phyloP scores from a whole-genome alignment of 2,329 filamentous ascomycete species.

The Cercospora sp. region DNA sequence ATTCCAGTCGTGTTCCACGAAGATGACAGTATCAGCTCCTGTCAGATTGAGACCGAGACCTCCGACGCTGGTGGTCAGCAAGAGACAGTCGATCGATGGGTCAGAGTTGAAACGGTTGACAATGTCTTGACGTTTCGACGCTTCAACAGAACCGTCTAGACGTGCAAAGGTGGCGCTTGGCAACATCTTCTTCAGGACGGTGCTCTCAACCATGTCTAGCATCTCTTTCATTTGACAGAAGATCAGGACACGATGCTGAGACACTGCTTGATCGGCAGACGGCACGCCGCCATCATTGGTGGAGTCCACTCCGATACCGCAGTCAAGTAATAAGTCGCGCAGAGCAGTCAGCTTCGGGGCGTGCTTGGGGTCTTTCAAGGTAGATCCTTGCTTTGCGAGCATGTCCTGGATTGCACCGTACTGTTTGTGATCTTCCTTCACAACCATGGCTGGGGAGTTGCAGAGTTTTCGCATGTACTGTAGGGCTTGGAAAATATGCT shows the following conservation, averaged over 20 bases:
- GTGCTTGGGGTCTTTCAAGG: slow-evolving; percentile 79
- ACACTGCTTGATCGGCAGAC: slow-evolving; percentile 74
- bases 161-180: slow-evolving; percentile 89
- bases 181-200: slow-evolving; percentile 86
- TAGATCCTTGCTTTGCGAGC: slow-evolving; percentile 75
- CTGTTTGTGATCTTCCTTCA: slow-evolving; percentile 88
- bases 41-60: slow-evolving; percentile 93
- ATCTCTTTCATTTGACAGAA: slow-evolving; percentile 99
- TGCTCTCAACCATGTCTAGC: slow-evolving; percentile 97
- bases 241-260: slow-evolving; percentile 89
- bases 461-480: slow-evolving; percentile 99
- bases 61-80: slow-evolving; percentile 92
- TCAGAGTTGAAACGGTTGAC: slow-evolving; percentile 99
- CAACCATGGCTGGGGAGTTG: slow-evolving; percentile 93
- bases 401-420: slow-evolving; percentile 85
- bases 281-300: slow-evolving; percentile 48
- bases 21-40: slow-evolving; percentile 96
- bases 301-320: slow-evolving; percentile 78
- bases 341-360: slow-evolving; percentile 91
- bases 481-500: slow-evolving; percentile 97
- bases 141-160: slow-evolving; percentile 91
- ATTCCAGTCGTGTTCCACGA: slow-evolving; percentile 99
- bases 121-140: slow-evolving; percentile 91
- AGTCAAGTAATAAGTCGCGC: slow-evolving; percentile 93
- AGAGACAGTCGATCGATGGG: slow-evolving; percentile 89